Evolutionary conservation across 1,139 yeast species (phyloP), one percentile per base, ranked within the genome.

Genomic region (Geotrichum aggregatum): DNA sequence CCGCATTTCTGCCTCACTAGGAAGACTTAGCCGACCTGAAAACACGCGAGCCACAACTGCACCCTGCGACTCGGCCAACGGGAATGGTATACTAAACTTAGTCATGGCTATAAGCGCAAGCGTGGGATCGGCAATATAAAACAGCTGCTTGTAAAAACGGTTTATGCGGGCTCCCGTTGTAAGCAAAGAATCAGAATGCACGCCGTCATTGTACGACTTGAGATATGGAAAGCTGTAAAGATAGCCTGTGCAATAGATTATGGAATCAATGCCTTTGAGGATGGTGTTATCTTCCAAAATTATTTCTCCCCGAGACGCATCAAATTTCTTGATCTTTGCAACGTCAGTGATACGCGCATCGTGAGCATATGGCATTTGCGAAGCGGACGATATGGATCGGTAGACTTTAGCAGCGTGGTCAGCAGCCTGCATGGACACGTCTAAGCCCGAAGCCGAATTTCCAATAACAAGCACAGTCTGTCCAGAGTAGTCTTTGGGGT

Each of bases 211-310:
- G 28, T 51, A 52, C 2, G 44, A 35, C 24, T 67, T 65, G 44
- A 80, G 61, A 77, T 5, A 24, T 24, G 83, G 82, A 49, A 73
- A 68, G 30, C 76, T 72, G 58, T 77, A 74, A 24, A 75, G 68
- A 63, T 78, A 83, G 0, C 88, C 88, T 0, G 89, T 83, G 31
- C 86, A 84, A 64, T 78, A 82, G 3, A 84, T 63, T n/a, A 83
- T 64, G 18, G 59, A 62, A 52, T 79, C 85, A 42, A 82, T 72
- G 48, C 71, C 67, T 5, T 4, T 13, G 0, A 24, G 28, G 28
- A 24, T 8, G 62, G 24, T 36, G 5, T 34, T 45, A 34, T 49
- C 52, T 35, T 26, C 33, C 6, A 49, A 34, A 4, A 31, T 4
- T 19, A 49, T 44, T 8, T 18, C 21, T 8, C 34, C 34, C 11